These are phyloP conservation scores for Amanita molliuscula DNA, from an alignment of 768 basidiomycete genomes.

Conservation along the genomic window DNA sequence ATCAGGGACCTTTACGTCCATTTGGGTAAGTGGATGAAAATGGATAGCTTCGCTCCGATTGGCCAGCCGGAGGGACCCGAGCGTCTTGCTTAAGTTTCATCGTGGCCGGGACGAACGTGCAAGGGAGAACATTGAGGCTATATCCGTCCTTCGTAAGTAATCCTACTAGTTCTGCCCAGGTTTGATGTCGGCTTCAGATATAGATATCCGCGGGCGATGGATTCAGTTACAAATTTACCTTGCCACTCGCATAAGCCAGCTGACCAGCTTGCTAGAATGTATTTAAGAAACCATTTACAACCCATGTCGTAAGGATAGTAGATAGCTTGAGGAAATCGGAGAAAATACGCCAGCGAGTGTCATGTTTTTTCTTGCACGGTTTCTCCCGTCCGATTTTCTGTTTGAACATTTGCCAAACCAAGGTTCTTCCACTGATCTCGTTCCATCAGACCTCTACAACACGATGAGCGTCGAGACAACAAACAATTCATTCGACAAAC, in stretches of 20 bases:
- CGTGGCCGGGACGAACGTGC: not conserved
- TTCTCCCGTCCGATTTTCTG: constrained; percentile 5
- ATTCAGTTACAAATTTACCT: not conserved
- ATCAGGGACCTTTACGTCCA: not conserved
- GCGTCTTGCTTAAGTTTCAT: no score
- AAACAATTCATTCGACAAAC: constrained; percentile 34
- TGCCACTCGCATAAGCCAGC: not conserved
- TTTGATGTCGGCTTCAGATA: not conserved
- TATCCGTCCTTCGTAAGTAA: not conserved
- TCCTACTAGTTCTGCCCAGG: not conserved
- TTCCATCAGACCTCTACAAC: constrained; percentile 74
- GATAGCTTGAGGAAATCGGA: not conserved
- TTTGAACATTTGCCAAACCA: constrained; percentile 51
- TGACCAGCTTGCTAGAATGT: no score
- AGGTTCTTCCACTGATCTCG: constrained; percentile 82
- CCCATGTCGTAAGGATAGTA: not conserved
- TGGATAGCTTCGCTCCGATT: not conserved
- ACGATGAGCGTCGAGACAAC: not conserved
- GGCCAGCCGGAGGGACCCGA: not conserved
- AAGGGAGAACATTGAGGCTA: not conserved
- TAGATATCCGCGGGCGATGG: not conserved
- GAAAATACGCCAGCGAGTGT: not conserved
- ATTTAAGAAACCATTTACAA: no score
- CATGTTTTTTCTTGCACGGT: not conserved
- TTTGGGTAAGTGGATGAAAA: not conserved